Conservation (phyloP, 495 filamentous ascomycete genomes). For the Umbilicaria muhlenbergii region DNA sequence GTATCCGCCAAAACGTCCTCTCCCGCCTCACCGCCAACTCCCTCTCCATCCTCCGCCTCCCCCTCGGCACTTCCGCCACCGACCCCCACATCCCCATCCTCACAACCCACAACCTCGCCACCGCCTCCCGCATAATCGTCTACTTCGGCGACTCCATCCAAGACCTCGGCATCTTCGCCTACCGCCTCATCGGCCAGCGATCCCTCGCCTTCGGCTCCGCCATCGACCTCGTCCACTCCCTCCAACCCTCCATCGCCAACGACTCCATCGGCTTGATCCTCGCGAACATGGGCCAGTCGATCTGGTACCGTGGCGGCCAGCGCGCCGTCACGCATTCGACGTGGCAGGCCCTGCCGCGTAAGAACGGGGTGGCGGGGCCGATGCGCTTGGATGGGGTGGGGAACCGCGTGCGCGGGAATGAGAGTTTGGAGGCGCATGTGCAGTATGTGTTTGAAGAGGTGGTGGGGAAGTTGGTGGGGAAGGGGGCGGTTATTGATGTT, state of each 20-base stretch:
- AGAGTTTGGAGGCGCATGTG: slow-evolving; percentile 37
- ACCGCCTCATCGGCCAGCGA: slow-evolving; percentile 37
- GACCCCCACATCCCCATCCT: slow-evolving; percentile 55
- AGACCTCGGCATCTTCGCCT: slow-evolving; percentile 60
- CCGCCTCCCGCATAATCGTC: slow-evolving; percentile 51
- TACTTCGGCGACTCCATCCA: slow-evolving; percentile 55
- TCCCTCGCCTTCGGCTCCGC: slow-evolving; percentile 53
- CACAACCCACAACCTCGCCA: slow-evolving; percentile 35
- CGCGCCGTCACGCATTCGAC: slow-evolving; percentile 36
- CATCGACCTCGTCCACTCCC: slow-evolving; percentile 39
- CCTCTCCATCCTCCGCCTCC: slow-evolving; percentile 42
- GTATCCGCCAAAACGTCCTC: slow-evolving; percentile 41
- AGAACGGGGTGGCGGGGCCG: slow-evolving; percentile 32
- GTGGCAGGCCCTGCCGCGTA: slow-evolving; percentile 37
- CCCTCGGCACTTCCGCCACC: slow-evolving; percentile 26
- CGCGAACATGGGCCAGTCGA: slow-evolving; percentile 54
- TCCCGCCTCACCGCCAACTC: slow-evolving; percentile 42
- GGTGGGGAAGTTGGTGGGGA: slow-evolving; percentile 26
- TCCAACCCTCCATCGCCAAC: slow-evolving; percentile 19
- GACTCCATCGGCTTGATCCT: slow-evolving; percentile 37
- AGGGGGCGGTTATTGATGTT: slow-evolving; percentile 41
- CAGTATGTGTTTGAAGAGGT: slow-evolving; percentile 46
- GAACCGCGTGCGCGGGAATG: slow-evolving; percentile 44
- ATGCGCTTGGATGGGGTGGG: slow-evolving; percentile 21
- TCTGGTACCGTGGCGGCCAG: slow-evolving; percentile 46